Evolutionary conservation across 352 stramenopile species (phyloP), one percentile per base, ranked within the genome.

Genomic region (Phytophthora lateralis): DNA sequence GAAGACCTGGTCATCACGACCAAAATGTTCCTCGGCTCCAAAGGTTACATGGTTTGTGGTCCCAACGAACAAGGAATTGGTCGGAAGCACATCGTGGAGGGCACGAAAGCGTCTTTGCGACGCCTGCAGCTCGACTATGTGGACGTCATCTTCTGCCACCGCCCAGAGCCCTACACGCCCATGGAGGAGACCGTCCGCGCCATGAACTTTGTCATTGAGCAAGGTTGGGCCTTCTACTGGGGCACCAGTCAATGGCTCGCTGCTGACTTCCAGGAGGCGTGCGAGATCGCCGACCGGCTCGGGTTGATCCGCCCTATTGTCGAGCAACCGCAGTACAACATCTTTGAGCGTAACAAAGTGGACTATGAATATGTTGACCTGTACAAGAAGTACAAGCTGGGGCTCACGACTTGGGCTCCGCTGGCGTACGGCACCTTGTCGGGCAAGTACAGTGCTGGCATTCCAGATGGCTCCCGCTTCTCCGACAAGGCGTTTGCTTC

Each of bases 71-170:
- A 71, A 15, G 64, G 72, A 10, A 26, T 74, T 6, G 80, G 62
- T 24, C 65, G 73, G 29, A 83, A 82, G 53, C 62, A 82, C 45
- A 78, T 90, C 47, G 62, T 81, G 10, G 73, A 85, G 37, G 76
- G 76, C 14, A 65, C 66, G 34, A 75, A 68, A 20, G 45, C 70
- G 0, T 80, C 76, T n/a, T 50, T 90, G 8, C 52, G 66, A 27
- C 69, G 76, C 12, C 41, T 89, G 20, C 63, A 73, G 10, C 58
- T 76, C 9, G 69, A 84, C 17, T 88, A 85, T 38, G 78, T 90
- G 11, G 82, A 91, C 35, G 53, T 91, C 2, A 63, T 89, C 35
- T 91, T 87, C 48, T 83, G 69, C 39, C 82, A 91, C 46, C 76
- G 80, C 14, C 69, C 70, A 14, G 80, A 91, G 48, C 70, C 73